phyloP scores from a whole-genome alignment of 1,284 basidiomycete genomes.

The Sporisorium iseilematis-ciliati region DNA sequence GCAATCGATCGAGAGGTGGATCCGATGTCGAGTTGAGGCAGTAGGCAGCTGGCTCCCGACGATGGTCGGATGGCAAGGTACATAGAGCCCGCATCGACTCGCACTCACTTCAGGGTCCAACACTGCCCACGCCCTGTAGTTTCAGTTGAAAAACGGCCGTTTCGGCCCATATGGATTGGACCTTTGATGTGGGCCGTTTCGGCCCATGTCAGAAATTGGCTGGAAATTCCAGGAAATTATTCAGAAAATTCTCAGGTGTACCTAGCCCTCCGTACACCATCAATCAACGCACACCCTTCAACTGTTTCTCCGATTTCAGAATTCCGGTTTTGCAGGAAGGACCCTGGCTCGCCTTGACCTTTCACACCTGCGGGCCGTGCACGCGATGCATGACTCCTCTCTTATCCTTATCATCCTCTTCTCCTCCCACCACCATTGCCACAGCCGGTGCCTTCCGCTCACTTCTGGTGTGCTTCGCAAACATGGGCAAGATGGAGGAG shows the following conservation, averaged over 20 bases:
- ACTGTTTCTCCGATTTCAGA: conserved; percentile 3
- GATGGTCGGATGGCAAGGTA: not conserved
- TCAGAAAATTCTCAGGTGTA: too few relatives aligned
- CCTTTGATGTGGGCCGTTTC: too few relatives aligned
- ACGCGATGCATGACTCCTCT: not conserved
- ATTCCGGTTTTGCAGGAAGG: conserved; percentile 1
- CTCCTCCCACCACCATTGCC: conserved; percentile 2
- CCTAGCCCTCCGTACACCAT: too few relatives aligned
- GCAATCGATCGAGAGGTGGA: not conserved
- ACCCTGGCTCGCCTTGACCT: not conserved
- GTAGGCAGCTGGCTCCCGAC: not conserved
- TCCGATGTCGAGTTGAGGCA: not conserved
- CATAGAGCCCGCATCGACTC: not conserved
- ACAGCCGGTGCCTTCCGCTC: too few relatives aligned
- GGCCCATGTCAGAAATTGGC: too few relatives aligned
- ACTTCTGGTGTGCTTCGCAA: not conserved
- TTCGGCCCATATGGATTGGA: too few relatives aligned
- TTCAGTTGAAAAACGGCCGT: too few relatives aligned
- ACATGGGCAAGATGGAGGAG: conserved; percentile 18
- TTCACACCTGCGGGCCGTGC: conserved; percentile 12
- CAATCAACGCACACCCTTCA: too few relatives aligned
- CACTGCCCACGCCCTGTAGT: not conserved
- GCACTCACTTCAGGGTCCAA: conserved; percentile 14
- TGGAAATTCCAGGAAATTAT: too few relatives aligned
- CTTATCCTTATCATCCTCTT: not conserved